Evolutionary conservation across 768 basidiomycete species (phyloP), one percentile per base, ranked within the genome.

Genomic region (Amanita exitialis): DNA sequence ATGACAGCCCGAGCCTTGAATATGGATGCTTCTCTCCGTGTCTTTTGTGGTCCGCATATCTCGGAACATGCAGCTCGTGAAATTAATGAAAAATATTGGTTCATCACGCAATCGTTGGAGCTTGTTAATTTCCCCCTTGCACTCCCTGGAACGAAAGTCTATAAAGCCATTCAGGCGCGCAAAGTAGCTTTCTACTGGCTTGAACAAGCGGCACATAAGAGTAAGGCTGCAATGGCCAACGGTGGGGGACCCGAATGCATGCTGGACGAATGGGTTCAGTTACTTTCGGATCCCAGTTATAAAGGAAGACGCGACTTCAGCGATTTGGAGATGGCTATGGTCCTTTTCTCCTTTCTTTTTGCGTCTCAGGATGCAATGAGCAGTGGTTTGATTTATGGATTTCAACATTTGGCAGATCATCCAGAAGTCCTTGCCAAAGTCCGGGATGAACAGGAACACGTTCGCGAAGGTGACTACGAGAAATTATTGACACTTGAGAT

Each of bases 321-420:
- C 57, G 87, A 98, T 65, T 75, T 78, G 58, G 95, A 99, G 69
- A 98, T 98, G 81, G 92, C 90, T 25, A 89, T 96, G 84, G 94
- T 96, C 61, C 69, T 99, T 36, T 84, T 99, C 62, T 92, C 90
- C 9, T 98, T 98, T 83, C 72, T 99, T 49, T 97, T 97, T 61
- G 96, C 91, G 2, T 87, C 83, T 21, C 91, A 96, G 72, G 96
- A 99, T 64, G 96, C 96, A 44, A 98, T 99, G 96, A 90, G 90
- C 64, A 92, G 89, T 54, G 94, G 93, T 45, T 71, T 97, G 59
- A 92, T 96, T 61, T 97, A 90, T 66, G 86, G 82, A 35, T 96
- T 98, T 81, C 96, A 99, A 69, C 90, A 94, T 66, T 76, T 96
- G 34, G 90, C 89, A 39, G 96, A 98, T 66, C 76, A 90, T 63